These are phyloP conservation scores for Zymoseptoria passerinii DNA, from an alignment of 2,329 filamentous ascomycete genomes.

Conservation along the genomic window DNA sequence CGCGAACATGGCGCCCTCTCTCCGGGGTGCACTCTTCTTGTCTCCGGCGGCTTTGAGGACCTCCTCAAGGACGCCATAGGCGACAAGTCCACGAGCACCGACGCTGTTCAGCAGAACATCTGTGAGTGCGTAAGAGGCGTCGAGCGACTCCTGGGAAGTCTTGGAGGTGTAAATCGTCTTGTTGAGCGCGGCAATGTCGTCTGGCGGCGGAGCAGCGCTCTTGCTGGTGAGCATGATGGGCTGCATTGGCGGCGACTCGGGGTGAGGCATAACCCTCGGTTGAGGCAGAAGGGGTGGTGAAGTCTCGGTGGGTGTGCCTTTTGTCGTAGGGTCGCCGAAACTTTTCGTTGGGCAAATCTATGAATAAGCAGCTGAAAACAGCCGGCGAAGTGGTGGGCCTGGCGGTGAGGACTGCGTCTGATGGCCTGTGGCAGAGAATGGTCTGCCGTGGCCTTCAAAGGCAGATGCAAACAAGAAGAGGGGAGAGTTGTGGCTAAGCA, in stretches of 20 bases:
- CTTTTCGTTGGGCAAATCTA: neutral
- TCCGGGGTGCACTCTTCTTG: slow-evolving; percentile 81
- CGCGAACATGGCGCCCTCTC: slow-evolving; percentile 91
- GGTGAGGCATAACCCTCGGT: slow-evolving; percentile 37
- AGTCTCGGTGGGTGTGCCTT: neutral
- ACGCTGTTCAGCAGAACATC: slow-evolving; percentile 57
- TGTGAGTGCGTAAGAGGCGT: slow-evolving; percentile 57
- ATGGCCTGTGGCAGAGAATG: neutral
- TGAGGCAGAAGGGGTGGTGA: neutral
- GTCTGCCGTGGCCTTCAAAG: neutral
- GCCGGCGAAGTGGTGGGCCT: neutral
- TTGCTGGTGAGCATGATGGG: slow-evolving; percentile 41
- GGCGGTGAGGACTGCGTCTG: slow-evolving; percentile 1
- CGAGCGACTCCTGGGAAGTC: slow-evolving; percentile 49
- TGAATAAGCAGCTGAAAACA: neutral
- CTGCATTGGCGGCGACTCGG: slow-evolving; percentile 43
- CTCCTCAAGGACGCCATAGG: slow-evolving; percentile 54
- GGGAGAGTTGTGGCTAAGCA: neutral
- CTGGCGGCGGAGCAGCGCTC: slow-evolving; percentile 36
- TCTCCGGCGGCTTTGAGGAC: slow-evolving; percentile 73
- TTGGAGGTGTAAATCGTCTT: slow-evolving; percentile 41
- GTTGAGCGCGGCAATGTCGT: slow-evolving; percentile 38
- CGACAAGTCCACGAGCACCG: slow-evolving; percentile 53
- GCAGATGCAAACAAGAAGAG: neutral
- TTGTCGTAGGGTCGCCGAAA: neutral